phyloP scores from a whole-genome alignment of 1,284 basidiomycete species.

The Cystobasidiaceae sp. region DNA sequence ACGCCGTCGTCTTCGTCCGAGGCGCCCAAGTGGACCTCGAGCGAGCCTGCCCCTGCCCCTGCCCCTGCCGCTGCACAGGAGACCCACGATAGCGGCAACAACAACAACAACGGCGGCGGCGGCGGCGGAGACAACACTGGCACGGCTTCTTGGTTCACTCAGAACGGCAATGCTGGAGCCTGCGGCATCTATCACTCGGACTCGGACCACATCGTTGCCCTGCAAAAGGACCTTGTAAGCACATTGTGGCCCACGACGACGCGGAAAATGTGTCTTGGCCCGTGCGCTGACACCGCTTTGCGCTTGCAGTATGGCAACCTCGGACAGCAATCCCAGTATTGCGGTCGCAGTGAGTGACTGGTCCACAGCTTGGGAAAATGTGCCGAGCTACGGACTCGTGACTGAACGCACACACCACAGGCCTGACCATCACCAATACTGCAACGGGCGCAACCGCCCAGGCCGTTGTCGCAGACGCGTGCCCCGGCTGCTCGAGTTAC shows the following conservation, averaged over 20 bases:
- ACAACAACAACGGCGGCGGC: conserved; percentile 2
- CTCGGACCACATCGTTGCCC: conserved; percentile 63
- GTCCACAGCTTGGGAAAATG: no score
- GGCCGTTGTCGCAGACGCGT: conserved; percentile 55
- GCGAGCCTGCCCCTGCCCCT: background rate
- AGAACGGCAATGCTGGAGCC: conserved; percentile 23
- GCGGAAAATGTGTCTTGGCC: no score
- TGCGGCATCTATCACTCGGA: conserved; percentile 67
- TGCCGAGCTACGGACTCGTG: no score
- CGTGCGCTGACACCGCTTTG: no score
- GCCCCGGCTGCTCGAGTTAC: conserved; percentile 67
- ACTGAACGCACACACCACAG: conserved; percentile 50
- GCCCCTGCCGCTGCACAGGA: no score
- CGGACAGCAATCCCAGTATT: conserved; percentile 55
- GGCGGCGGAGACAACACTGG: conserved; percentile 5
- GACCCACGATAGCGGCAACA: no score
- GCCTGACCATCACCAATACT: conserved; percentile 61
- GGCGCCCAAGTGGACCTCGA: no score
- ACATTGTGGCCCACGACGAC: background rate
- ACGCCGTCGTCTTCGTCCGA: background rate
- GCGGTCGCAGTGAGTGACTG: conserved; percentile 61
- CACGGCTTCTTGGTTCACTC: conserved; percentile 1
- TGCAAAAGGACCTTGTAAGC: conserved; percentile 45
- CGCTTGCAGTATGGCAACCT: conserved; percentile 55
- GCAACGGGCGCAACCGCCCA: conserved; percentile 28